Conservation (phyloP, 805 yeast species). For the Myxozyma lipomycoides region DNA sequence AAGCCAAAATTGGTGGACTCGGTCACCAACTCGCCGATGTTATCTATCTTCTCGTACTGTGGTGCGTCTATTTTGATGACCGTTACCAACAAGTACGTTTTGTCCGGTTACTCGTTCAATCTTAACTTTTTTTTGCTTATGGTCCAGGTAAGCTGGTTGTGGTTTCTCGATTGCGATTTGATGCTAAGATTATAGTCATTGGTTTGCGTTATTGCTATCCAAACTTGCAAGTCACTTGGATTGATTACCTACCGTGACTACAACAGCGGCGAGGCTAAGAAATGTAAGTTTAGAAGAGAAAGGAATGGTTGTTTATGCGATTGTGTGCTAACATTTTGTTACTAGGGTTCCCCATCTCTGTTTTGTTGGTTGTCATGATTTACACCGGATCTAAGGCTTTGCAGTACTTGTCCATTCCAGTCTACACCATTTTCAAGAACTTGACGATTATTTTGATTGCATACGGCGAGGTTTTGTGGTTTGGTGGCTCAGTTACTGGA, state of each 20-base stretch:
- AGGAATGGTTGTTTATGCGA: too few species aligned
- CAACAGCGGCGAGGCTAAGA: slow-evolving; percentile 82
- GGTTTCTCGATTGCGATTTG: not conserved
- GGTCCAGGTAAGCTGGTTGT: slow-evolving; percentile 49
- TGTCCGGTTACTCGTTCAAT: slow-evolving; percentile 70
- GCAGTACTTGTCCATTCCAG: slow-evolving; percentile 87
- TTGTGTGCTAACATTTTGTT: not conserved
- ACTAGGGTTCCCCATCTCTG: slow-evolving; percentile 71
- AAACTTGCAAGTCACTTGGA: slow-evolving; percentile 66
- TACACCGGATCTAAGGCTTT: slow-evolving; percentile 95
- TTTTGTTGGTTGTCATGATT: slow-evolving; percentile 86
- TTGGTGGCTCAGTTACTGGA: slow-evolving; percentile 85
- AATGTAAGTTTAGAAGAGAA: slow-evolving; percentile 56
- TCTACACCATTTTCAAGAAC: slow-evolving; percentile 96
- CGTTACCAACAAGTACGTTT: slow-evolving; percentile 91
- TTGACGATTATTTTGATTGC: slow-evolving; percentile 95
- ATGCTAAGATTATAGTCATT: slow-evolving; percentile 40
- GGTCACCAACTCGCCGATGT: slow-evolving; percentile 21
- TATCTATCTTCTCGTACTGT: slow-evolving; percentile 55
- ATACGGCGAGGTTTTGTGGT: slow-evolving; percentile 97
- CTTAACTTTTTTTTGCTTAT: slow-evolving; percentile 88
- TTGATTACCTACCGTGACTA: slow-evolving; percentile 81
- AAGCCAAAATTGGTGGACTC: slow-evolving; percentile 4
- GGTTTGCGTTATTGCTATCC: slow-evolving; percentile 74
- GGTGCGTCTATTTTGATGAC: slow-evolving; percentile 95